Base-by-base conservation (phyloP, 2,329 filamentous ascomycete genomes). In the Neofusicoccum parvum region DNA sequence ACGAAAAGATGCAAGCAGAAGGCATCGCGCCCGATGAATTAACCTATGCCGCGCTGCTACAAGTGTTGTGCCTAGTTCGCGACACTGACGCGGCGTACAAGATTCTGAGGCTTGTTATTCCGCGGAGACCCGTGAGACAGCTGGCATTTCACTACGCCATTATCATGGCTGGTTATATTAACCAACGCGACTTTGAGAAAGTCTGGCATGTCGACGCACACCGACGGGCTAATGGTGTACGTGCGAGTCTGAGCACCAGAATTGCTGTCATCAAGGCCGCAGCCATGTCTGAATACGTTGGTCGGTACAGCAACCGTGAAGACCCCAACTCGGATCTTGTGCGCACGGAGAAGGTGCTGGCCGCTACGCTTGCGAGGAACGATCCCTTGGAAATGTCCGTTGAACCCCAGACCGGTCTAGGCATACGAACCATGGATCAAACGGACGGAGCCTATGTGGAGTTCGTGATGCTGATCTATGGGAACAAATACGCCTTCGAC, bases 11-110 rank as follows among this genome's bases (percentile, higher is more conserved):
- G 86, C 76, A 82, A 53, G 72, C 79, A 4, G 75, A 80, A 46
- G 76, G 80, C 0, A 77, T 90, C 37, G 75, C 78, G 36, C 79
- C 84, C 10, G 83, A 90, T 71, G 78, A 75, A 3, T 81, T 84
- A 74, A 89, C 88, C 1, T 90, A 88, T 72, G 83, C 82, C 51
- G 84, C 87, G 56, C 74, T 90, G 46, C 88, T 91, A 82, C 82
- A 86, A 63, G 81, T 81, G 34, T 75, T 90, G 56, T 78, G 81
- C 9, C 77, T 85, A 65, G 75, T 83, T 53, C 80, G 82, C 59
- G 82, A 85, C 68, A 83, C 87, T 6, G 79, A 84, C 67, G 80
- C 82, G 54, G 88, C 88, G 3, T 83, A 80, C 65, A 81, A 81
- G 53, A 83, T 90, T 41, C 62, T 82, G 64, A 82, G 69, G 69